phyloP scores from a whole-genome alignment of 2,329 filamentous ascomycete species.

The Sporothrix dimorphospora region DNA sequence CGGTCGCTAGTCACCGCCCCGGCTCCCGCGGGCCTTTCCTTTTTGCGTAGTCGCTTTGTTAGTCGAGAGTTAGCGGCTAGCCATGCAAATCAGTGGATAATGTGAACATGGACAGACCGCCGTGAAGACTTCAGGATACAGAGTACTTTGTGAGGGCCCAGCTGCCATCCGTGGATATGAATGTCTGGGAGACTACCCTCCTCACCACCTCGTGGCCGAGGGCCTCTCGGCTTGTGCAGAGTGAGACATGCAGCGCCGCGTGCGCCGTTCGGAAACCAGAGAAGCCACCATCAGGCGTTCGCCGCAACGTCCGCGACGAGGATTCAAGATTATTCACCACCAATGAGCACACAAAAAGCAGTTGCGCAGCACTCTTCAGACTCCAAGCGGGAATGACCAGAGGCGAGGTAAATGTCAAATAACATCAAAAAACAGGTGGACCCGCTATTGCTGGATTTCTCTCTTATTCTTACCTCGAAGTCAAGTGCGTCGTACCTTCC shows the following conservation, averaged over 20 bases:
- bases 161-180: background rate
- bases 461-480: no score
- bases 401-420: no score
- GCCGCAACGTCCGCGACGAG: background rate
- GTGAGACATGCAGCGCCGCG: constrained; percentile 27
- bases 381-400: no score
- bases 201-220: constrained; percentile 13
- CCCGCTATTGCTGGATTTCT: no score
- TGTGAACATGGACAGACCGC: background rate
- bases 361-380: no score
- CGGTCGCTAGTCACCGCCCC: constrained; percentile 25
- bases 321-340: background rate
- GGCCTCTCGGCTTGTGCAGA: constrained; percentile 20
- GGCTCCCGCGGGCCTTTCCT: constrained; percentile 29
- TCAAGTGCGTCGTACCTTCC: no score
- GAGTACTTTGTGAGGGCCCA: no score
- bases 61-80: constrained; percentile 3
- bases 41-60: constrained; percentile 16
- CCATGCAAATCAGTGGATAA: constrained; percentile 18
- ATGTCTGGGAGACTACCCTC: background rate
- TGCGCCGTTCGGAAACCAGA: background rate
- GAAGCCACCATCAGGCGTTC: constrained; percentile 13
- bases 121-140: background rate
- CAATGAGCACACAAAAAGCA: background rate
- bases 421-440: no score